phyloP scores from a whole-genome alignment of 2,329 filamentous ascomycete species.

The Ophiostoma pallidulum region DNA sequence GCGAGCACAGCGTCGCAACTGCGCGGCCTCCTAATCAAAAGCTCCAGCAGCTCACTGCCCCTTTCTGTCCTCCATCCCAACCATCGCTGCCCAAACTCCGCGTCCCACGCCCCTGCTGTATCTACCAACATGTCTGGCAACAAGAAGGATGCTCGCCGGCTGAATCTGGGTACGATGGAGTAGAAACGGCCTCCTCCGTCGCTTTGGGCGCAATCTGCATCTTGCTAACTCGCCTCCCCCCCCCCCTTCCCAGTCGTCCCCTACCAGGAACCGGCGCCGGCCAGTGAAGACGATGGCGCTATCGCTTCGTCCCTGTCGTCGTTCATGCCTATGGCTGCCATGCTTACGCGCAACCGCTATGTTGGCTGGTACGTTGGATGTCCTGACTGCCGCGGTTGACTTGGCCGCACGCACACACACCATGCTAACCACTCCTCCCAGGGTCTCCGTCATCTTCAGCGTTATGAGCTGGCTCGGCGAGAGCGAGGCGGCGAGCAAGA shows the following conservation, averaged over 20 bases:
- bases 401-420: too few relatives aligned
- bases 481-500: slow-evolving; percentile 57
- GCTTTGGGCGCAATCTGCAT: too few relatives aligned
- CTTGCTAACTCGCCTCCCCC: slow-evolving; percentile 18
- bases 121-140: slow-evolving; percentile 11
- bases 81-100: not conserved
- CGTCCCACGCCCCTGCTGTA: not conserved
- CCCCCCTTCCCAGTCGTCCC: slow-evolving; percentile 76
- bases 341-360: slow-evolving; percentile 86
- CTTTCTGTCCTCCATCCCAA: slow-evolving; percentile 1
- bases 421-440: slow-evolving; percentile 25
- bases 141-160: slow-evolving; percentile 16
- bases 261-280: slow-evolving; percentile 66
- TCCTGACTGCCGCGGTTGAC: too few relatives aligned
- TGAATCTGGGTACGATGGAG: slow-evolving; percentile 15
- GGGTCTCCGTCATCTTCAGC: slow-evolving; percentile 65
- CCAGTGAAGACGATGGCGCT: slow-evolving; percentile 55
- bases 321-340: slow-evolving; percentile 90
- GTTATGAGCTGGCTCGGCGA: slow-evolving; percentile 71
- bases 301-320: slow-evolving; percentile 62
- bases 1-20: slow-evolving; percentile 1
- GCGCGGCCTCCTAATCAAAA: too few relatives aligned
- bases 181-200: too few relatives aligned
- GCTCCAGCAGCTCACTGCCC: not conserved
- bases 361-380: slow-evolving; percentile 48